Percentiles rank a stretch among this genome's conserved stretches.
These are phyloP conservation scores for Helicostylum pulchrum DNA, from an alignment of 192 early-diverging fungal species.

Conservation along the genomic window DNA sequence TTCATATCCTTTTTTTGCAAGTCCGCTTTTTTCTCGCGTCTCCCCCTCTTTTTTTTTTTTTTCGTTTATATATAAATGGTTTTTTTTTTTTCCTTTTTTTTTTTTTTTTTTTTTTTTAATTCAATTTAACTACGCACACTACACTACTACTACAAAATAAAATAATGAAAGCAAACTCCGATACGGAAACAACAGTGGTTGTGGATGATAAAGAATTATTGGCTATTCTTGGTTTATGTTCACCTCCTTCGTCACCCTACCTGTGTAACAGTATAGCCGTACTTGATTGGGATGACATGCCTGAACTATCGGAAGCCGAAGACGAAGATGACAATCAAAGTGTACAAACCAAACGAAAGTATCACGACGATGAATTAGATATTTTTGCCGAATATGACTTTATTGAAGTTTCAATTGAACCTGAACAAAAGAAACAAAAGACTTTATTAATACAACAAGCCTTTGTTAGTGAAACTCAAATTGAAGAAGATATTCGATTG, in stretches of 20 bases:
- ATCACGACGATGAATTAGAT: constrained; percentile 20
- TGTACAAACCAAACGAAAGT: constrained; percentile 6
- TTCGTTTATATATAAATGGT: constrained; percentile 2
- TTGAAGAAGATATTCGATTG: constrained; percentile 23
- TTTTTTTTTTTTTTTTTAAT: constrained; percentile 3
- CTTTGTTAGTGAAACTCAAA: constrained; percentile 3
- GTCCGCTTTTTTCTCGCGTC: neutral
- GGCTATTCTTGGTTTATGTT: constrained; percentile 21
- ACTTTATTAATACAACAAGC: neutral
- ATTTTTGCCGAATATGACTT: constrained; percentile 22
- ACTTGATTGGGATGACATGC: constrained; percentile 27
- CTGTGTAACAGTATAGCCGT: neutral
- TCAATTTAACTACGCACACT: neutral
- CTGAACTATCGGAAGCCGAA: constrained; percentile 22
- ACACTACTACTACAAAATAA: neutral
- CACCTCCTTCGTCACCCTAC: neutral
- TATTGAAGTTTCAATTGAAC: constrained; percentile 18
- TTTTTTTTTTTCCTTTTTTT: neutral
- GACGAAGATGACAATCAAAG: constrained; percentile 16
- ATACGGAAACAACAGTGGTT: constrained; percentile 10
- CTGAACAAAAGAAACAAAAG: constrained; percentile 1
- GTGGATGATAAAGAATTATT: constrained; percentile 24
- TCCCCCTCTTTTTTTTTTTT: neutral
- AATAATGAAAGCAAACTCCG: neutral
- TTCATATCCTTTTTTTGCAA: too few relatives aligned